Evolutionary conservation across 2,329 filamentous ascomycete genomes (phyloP), one percentile per base, ranked within the genome.

Genomic region (Aulographum hederae): DNA sequence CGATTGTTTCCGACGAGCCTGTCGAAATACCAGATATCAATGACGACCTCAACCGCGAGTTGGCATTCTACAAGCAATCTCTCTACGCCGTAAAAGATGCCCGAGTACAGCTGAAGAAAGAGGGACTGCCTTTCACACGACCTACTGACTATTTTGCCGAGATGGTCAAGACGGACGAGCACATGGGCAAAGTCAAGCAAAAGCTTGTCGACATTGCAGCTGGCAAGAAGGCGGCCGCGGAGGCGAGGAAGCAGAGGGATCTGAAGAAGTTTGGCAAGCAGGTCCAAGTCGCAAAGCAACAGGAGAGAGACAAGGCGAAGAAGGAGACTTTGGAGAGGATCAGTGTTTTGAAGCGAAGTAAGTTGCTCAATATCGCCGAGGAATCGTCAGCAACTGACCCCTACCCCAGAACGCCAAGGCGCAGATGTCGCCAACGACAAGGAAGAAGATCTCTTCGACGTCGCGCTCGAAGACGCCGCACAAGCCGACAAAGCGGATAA

Each of bases 221-320:
- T 8, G 66, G 73, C 38, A 93, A 93, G 67, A 93, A 93, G 63
- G 86, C 89, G 1, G 70, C 82, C 18, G 74, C 79, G 16, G 89
- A 98, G 56, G 89, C 89, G 5, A 72, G 84, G 51, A 84, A 84
- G 59, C 76, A 86, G 61, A 69, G 89, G 40, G 89, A 98, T 53
- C 65, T 95, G 46, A 95, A 94, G 73, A 98, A 95, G 61, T 98
- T 95, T 52, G 89, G 89, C 52, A 98, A 98, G 63, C 81, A 92
- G 54, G 89, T 95, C 32, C 89, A 98, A 63, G 72, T 93, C 37
- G 85, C 85, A 37, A 94, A 93, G 64, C 60, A 92, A 53, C 86
- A 95, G 59, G 86, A 98, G 67, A 67, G 89, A 30, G 73, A 80
- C 31, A 92, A 91, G 67, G 76, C 75, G 48, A 94, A 94, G 74